Conservation (phyloP, 192 early-diverging fungal genomes). For the Backusella macrospora region DNA sequence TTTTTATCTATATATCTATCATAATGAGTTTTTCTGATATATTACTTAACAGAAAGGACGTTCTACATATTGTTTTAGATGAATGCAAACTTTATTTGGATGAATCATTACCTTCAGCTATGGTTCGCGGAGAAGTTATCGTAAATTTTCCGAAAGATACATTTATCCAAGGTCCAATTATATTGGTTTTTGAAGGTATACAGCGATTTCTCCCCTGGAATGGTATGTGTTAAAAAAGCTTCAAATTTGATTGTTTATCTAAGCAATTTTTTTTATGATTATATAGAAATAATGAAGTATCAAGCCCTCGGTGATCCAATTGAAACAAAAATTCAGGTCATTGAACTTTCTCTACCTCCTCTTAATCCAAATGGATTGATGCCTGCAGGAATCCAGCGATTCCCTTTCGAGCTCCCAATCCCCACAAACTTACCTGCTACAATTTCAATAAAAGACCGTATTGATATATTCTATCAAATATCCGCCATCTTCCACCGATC, state of each 20-base stretch:
- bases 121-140: conserved; percentile 37
- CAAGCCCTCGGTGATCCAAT: conserved; percentile 10
- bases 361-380: conserved; percentile 21
- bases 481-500: conserved; percentile 19
- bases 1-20: background rate
- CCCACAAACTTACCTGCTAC: conserved; percentile 31
- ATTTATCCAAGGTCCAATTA: conserved; percentile 29
- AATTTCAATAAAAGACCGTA: conserved; percentile 17
- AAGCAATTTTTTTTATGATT: background rate
- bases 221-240: conserved; percentile 7
- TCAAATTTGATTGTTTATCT: background rate
- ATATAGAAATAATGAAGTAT: conserved; percentile 21
- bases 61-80: conserved; percentile 21
- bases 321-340: conserved; percentile 27
- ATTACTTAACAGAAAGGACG: conserved; percentile 10
- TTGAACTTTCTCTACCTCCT: conserved; percentile 35
- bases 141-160: conserved; percentile 24
- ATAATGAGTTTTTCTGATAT: background rate
- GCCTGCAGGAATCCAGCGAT: conserved; percentile 27
- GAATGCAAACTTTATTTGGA: conserved; percentile 30
- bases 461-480: conserved; percentile 32
- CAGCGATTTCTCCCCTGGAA: conserved; percentile 24
- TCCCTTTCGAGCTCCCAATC: conserved; percentile 41
- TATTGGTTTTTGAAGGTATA: conserved; percentile 32
- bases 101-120: conserved; percentile 25